phyloP scores from a whole-genome alignment of 768 basidiomycete species.

The Stropharia rugosoannulata region DNA sequence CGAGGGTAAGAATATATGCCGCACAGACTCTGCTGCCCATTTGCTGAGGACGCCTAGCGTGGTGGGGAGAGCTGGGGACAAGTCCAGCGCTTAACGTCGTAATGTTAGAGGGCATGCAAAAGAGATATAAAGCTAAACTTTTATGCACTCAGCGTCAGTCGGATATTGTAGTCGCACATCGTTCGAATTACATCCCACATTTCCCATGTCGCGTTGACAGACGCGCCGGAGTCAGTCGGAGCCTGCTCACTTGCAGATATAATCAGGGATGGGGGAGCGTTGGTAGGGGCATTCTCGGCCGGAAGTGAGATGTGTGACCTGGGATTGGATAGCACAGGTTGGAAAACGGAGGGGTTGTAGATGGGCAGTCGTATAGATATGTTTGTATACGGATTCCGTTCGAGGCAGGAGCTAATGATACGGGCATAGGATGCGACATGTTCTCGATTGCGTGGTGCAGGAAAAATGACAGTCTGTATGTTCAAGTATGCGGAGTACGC shows the following conservation, averaged over 20 bases:
- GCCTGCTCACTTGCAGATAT: slow-evolving; percentile 31
- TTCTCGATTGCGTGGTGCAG: slow-evolving; percentile 80
- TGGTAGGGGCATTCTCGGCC: slow-evolving; percentile 9
- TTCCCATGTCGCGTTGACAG: slow-evolving; percentile 87
- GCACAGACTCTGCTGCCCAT: slow-evolving; percentile 94
- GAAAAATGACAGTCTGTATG: slow-evolving; percentile 81
- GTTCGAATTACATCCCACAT: slow-evolving; percentile 97
- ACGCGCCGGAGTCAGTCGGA: slow-evolving; percentile 43
- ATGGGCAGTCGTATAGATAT: slow-evolving; percentile 84
- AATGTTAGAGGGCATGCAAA: slow-evolving; percentile 4
- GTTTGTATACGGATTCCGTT: slow-evolving; percentile 67
- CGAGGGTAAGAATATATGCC: slow-evolving; percentile 84
- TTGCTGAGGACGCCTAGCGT: slow-evolving; percentile 73
- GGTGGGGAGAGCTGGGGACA: slow-evolving; percentile 84
- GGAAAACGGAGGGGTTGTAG: slow-evolving; percentile 55
- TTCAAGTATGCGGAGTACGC: slow-evolving; percentile 92
- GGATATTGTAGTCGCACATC: slow-evolving; percentile 80
- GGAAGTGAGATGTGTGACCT: slow-evolving; percentile 8
- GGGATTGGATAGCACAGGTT: slow-evolving; percentile 1
- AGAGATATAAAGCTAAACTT: slow-evolving; percentile 6
- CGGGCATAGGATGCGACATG: slow-evolving; percentile 93
- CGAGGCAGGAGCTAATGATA: slow-evolving; percentile 77
- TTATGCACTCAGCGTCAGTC: slow-evolving; percentile 67
- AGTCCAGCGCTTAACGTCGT: slow-evolving; percentile 72
- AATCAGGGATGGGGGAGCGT: slow-evolving; percentile 32